Evolutionary conservation across 495 filamentous ascomycete species (phyloP).

Genomic region (Oleoguttula mirabilis): DNA sequence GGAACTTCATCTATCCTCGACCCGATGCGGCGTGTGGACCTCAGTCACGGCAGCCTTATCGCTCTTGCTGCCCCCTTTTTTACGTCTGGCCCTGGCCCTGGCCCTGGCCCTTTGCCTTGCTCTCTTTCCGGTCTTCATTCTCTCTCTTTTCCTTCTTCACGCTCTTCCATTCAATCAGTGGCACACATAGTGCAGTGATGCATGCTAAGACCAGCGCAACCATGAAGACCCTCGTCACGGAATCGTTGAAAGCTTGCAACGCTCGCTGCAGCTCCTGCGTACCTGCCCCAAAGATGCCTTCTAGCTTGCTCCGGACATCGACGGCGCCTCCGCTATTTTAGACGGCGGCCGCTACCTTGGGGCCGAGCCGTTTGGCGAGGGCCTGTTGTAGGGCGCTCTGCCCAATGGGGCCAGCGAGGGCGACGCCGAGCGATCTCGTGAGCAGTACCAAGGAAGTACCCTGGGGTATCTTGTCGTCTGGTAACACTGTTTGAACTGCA

Average conservation of each 20-base stretch:
- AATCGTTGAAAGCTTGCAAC: neutral
- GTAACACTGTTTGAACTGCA: constrained; percentile 25
- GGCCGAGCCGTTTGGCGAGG: constrained; percentile 36
- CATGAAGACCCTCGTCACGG: constrained; percentile 14
- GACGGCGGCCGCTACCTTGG: neutral
- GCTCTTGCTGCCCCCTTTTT: too few relatives aligned
- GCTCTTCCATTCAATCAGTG: constrained; percentile 21
- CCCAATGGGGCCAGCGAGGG: constrained; percentile 49
- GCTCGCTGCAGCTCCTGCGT: neutral
- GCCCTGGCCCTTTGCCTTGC: too few relatives aligned
- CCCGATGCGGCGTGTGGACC: too few relatives aligned
- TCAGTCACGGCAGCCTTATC: too few relatives aligned
- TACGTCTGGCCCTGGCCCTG: too few relatives aligned
- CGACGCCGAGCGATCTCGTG: constrained; percentile 53
- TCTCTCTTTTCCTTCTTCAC: constrained; percentile 8
- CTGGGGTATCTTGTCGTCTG: constrained; percentile 19
- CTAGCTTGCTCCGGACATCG: neutral
- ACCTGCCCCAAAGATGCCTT: too few relatives aligned
- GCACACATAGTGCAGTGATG: constrained; percentile 14
- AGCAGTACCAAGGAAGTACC: constrained; percentile 41
- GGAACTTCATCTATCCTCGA: too few relatives aligned
- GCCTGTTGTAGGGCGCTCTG: constrained; percentile 66
- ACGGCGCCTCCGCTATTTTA: neutral
- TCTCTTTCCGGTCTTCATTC: too few relatives aligned
- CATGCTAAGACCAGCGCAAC: constrained; percentile 20